Base-by-base conservation (phyloP, 805 yeast genomes). In the Komagataella kurtzmanii region DNA sequence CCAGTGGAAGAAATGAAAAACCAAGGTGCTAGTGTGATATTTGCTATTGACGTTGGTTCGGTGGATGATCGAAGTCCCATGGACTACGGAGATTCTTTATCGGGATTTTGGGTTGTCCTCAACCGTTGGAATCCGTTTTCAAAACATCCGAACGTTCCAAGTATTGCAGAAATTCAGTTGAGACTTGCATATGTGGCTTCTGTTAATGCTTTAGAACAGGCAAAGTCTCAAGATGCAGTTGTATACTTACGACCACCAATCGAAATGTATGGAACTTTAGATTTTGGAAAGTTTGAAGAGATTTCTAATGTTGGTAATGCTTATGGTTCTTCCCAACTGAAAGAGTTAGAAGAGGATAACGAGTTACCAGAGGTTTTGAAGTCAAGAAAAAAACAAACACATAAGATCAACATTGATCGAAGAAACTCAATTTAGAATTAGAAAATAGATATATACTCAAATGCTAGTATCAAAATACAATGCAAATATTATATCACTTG, bases 1-100 rank as follows among this genome's bases (percentile, higher is more conserved):
- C 95, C 99, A 0, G 98, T 91, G 2, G 74, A 75, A 56, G 97
- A 91, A 62, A 93, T 91, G 98, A 83, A 85, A 63, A 76, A 81
- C 45, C 74, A 86, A 54, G 98, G 98, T 1, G 96, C 96, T 2
- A 81, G 81, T 52, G 76, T 83, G 45, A 81, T 91, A 17, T 80
- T 93, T 61, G 98, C 99, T 0, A 90, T 89, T 14, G 99, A 91
- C 66, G 99, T 91, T 44, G 99, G 99, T 0, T 85, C 97, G 1
- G 85, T 83, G 3, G 98, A 93, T 63, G 98, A 90, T 59, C 75
- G 91, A 50, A 82, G 95, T 0, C 91, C 93, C 4, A 80, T 88
- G 90, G 72, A 74, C 46, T 93, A 88, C 64, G 98, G 99, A 2
- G 98, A 91, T 61, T 83, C 97, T 0, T 70, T 93, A 49, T 85